Evolutionary conservation across 2,329 filamentous ascomycete species (phyloP).

Genomic region (Xylaria sp.): DNA sequence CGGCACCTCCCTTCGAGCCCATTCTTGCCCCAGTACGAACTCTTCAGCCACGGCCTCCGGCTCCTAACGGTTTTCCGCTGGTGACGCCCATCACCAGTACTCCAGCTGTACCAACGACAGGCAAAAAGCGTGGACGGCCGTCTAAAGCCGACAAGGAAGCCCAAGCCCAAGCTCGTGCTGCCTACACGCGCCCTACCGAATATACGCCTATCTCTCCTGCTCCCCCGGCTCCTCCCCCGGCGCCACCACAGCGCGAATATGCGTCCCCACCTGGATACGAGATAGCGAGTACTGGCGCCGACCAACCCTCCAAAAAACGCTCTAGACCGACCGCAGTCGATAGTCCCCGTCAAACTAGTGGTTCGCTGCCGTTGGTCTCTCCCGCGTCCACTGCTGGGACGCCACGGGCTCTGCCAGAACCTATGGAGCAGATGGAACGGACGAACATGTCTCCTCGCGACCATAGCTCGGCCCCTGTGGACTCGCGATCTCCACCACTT

Average conservation of each 20-base stretch:
- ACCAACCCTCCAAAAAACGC: constrained; percentile 46
- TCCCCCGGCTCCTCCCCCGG: constrained; percentile 40
- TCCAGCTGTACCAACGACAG: constrained; percentile 42
- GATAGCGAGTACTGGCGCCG: constrained; percentile 41
- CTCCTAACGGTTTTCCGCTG: constrained; percentile 44
- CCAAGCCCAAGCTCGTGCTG: constrained; percentile 49
- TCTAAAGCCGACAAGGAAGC: constrained; percentile 57
- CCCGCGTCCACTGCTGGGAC: constrained; percentile 47
- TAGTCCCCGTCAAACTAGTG: constrained; percentile 43
- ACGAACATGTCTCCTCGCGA: constrained; percentile 46
- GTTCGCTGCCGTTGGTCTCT: constrained; percentile 44
- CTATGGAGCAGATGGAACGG: constrained; percentile 47
- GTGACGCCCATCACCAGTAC: constrained; percentile 34
- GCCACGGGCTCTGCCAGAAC: constrained; percentile 47
- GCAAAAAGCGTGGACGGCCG: constrained; percentile 59
- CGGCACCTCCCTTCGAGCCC: constrained; percentile 45
- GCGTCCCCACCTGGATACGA: constrained; percentile 49
- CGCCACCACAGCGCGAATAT: constrained; percentile 47
- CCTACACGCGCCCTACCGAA: constrained; percentile 46
- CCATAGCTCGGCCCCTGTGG: constrained; percentile 39
- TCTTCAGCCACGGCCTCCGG: constrained; percentile 49
- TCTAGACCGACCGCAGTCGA: constrained; percentile 41
- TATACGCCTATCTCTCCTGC: constrained; percentile 49
- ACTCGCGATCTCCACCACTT: constrained; percentile 47
- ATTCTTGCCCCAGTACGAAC: constrained; percentile 43